Conservation (phyloP, 2,329 filamentous ascomycete species). For the Fusarium sp. region DNA sequence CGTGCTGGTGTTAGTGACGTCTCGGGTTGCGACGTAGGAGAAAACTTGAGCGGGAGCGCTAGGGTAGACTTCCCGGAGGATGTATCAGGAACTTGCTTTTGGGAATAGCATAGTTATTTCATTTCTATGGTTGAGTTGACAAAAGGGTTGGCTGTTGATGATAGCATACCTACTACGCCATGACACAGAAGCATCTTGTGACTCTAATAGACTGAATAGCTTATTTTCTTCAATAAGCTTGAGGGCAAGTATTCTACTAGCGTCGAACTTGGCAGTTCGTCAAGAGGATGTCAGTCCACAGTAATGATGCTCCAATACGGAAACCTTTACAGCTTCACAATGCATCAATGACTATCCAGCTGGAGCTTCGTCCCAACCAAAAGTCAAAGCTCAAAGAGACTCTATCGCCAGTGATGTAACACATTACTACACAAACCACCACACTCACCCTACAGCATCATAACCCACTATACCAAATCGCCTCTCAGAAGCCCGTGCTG, state of each 20-base stretch:
- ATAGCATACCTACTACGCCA: background rate
- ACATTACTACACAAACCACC: conserved; percentile 6
- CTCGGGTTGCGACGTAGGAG: conserved; percentile 4
- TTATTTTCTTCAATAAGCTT: background rate
- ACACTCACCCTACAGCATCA: conserved; percentile 10
- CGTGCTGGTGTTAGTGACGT: conserved; percentile 13
- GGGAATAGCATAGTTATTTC: conserved; percentile 2
- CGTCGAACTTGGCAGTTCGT: background rate
- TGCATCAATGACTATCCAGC: background rate
- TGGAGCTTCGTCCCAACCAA: conserved; percentile 1
- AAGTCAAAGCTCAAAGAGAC: conserved; percentile 3
- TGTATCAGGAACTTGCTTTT: background rate
- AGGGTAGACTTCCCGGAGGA: conserved; percentile 21
- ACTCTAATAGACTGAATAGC: background rate
- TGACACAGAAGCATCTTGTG: background rate
- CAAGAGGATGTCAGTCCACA: background rate
- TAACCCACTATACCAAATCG: background rate
- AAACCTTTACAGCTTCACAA: background rate
- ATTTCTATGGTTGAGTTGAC: background rate
- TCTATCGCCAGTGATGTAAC: conserved; percentile 22
- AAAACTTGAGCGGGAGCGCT: conserved; percentile 29
- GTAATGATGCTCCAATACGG: background rate
- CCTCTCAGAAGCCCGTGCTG: background rate
- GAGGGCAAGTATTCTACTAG: background rate
- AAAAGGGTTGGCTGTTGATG: background rate